Evolutionary conservation across 2,329 filamentous ascomycete genomes (phyloP), one percentile per base, ranked within the genome.

Genomic region (Colletotrichum costaricense): DNA sequence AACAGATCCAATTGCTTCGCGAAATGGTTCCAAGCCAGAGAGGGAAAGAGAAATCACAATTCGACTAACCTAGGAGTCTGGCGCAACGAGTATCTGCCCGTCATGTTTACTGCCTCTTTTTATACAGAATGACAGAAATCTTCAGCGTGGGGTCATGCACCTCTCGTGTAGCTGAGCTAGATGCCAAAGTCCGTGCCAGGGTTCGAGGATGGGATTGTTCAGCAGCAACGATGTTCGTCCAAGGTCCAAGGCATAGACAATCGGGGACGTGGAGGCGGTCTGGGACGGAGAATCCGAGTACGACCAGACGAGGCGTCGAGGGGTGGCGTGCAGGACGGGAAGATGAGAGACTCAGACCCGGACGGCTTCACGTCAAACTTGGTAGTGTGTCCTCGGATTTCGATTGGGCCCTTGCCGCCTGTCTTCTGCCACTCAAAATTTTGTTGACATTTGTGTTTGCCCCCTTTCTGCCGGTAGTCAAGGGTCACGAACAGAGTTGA

Each of bases 31-130:
- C 11, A 55, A 38, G n/a, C 19, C 9, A 42, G 33, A 35, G 52
- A 24, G 33, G 56, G 38, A 52, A 22, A 52, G 19, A 24, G 30
- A 24, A 52, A 52, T 49, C 30, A 38, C 26, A 16, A 52, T 11
- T 14, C 4, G 55, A 63, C 81, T 65, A 78, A 84, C 82, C 80
- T 82, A 35, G 82, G 82, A 56, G 82, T 82, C 73, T 83, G 79
- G 73, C 82, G 79, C 64, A 84, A 74, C 62, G 82, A 84, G 76
- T 84, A 84, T 74, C 82, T 80, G 65, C 77, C 78, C 54, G 82
- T 80, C 82, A 84, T 84, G 33, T 74, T 80, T 76, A 58, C 55
- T 28, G 58, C 24, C 62, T 46, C 65, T 52, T 71, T 71, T 71
- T 74, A 74, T 65, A 73, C 28, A 22, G 49, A 46, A 42, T 12